Percentiles rank a stretch among this genome's conserved stretches.
These are phyloP conservation scores for Kodamaea leandrae DNA, from an alignment of 805 yeast species.

Conservation along the genomic window DNA sequence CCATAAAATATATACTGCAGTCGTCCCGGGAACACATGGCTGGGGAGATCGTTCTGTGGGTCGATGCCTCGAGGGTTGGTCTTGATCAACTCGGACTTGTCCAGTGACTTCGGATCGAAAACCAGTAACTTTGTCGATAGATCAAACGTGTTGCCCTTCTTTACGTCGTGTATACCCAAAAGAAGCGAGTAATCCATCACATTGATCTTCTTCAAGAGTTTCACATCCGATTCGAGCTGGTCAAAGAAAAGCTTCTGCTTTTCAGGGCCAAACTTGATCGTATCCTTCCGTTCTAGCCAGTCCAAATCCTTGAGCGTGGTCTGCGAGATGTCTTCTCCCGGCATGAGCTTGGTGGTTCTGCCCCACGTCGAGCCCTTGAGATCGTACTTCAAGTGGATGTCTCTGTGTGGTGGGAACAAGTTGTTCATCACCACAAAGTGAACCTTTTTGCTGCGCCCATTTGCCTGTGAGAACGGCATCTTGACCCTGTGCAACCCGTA, in stretches of 20 bases:
- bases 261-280: constrained; percentile 71
- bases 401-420: constrained; percentile 89
- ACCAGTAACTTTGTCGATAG: constrained; percentile 39
- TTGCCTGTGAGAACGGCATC: constrained; percentile 66
- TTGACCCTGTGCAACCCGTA: constrained; percentile 94
- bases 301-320: constrained; percentile 80
- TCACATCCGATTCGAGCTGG: constrained; percentile 76
- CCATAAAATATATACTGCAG: constrained; percentile 62
- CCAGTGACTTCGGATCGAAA: constrained; percentile 42
- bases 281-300: constrained; percentile 69
- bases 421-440: constrained; percentile 97
- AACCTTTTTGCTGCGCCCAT: constrained; percentile 55
- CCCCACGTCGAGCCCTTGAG: constrained; percentile 93
- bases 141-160: constrained; percentile 48
- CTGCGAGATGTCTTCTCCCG: constrained; percentile 28
- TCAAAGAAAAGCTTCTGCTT: constrained; percentile 57
- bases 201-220: constrained; percentile 66
- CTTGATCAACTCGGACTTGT: constrained; percentile 38
- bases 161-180: constrained; percentile 81
- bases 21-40: constrained; percentile 44
- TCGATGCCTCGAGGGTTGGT: constrained; percentile 48
- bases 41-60: constrained; percentile 41
- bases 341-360: constrained; percentile 49
- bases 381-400: constrained; percentile 82
- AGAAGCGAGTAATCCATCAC: constrained; percentile 95